Evolutionary conservation across 1,284 basidiomycete genomes (phyloP), one percentile per base, ranked within the genome.

Genomic region (Sparassis latifolia): DNA sequence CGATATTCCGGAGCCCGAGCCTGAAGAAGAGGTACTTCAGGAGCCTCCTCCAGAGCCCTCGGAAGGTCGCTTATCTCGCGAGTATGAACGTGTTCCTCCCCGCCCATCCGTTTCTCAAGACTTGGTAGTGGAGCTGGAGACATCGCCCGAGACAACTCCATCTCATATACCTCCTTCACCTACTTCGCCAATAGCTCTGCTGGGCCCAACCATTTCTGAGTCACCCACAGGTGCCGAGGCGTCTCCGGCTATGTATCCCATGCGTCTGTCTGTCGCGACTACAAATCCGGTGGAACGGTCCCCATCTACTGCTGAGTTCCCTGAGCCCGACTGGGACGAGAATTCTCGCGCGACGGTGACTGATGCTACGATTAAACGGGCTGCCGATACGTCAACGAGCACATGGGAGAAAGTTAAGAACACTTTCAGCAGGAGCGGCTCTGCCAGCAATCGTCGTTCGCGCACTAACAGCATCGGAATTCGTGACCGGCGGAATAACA

Each of bases 381-480:
- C 72, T 49, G 78, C 69, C 10, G 80, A 81, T 43, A 20, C 20
- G 20, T 74, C 75, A n/a, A 70, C 76, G 33, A 82, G 79, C 54
- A 69, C 80, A 43, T 89, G 86, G 86, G 79, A 84, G 54, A 86
- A 80, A 60, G 70, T 86, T 52, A 82, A 82, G 62, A 75, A 68
- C 54, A 74, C 79, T 1, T 77, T 86, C 58, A 75, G 76, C 31
- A 74, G 85, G 52, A 79, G 79, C 40, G 76, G 73, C 27, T 86
- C 86, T 43, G 77, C 72, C 50, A 74, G 68, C 49, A 87, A 87
- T 5, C 77, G 86, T 54, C 79, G 88, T 44, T 89, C 87, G 47
- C 79, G 87, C 37, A 82, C 85, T 40, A 89, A 89, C 60, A 89
- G 86, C 60, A 76, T 87, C 51, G 76, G 75, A 43, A 76, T 77